Base-by-base conservation (phyloP, 495 filamentous ascomycete species). In the Lophium mytilinum region DNA sequence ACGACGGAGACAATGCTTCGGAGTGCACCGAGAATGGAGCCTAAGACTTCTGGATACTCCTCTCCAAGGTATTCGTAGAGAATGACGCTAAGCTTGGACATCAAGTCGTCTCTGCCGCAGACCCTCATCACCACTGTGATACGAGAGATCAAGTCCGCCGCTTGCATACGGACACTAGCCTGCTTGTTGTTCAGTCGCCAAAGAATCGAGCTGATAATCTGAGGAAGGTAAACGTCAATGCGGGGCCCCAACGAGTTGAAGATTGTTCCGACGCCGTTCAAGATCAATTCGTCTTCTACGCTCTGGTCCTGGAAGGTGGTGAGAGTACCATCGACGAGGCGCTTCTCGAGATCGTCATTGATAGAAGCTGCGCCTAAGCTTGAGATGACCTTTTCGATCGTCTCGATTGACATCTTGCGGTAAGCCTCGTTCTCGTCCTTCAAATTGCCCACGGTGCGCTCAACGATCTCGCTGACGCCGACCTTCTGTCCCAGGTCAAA, bases 81-180 rank as follows among this genome's bases (percentile, higher is more conserved):
- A n/a, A 96, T 90, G 42, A 91, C 79, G 67, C 91, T 89, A 42
- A 99, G 83, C 72, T 97, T 97, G 67, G 88, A 89, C 90, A 97
- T 93, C 39, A 95, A 76, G 2, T 83, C 88, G 69, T 99, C 93
- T 70, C 97, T 93, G 46, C 88, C 91, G 65, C 94, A 97, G 71
- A 96, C 89, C 77, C 93, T 94, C 94, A 99, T 96, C 42, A 96
- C 92, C 79, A 95, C 87, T 7, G 94, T 90, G 72, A 97, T 94
- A 40, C 94, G 88, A 9, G 90, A 95, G 61, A 99, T 90, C 15
- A 99, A 78, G 72, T 99, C 94, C 15, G 94, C 94, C 4, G 91
- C 92, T 71, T 99, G 94, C 70, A 97, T 93, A 46, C 94, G 88
- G 15, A 97, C 93, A 12, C 90, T 95, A 1, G 93, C 84, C 3